Percentiles rank a stretch among this genome's conserved stretches.
Evolutionary conservation across 305 asterid genomes (phyloP).

Genomic region (Fraxinus velutina): DNA sequence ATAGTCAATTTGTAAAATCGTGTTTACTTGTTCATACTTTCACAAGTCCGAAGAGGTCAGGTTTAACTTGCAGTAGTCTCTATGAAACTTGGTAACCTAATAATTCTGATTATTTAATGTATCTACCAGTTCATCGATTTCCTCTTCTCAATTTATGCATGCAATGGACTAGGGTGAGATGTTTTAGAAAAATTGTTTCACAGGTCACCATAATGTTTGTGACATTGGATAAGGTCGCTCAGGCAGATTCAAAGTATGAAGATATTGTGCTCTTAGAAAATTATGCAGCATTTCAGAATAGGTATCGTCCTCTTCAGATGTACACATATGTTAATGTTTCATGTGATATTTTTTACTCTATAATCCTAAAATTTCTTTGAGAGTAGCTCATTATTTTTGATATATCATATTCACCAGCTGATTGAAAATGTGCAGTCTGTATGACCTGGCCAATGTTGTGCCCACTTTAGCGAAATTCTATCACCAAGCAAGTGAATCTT

Average conservation of each 20-base stretch:
- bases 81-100: slow-evolving; percentile 9
- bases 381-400: slow-evolving; percentile 6
- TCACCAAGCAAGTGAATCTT: slow-evolving; percentile 98
- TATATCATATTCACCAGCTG: slow-evolving; percentile 27
- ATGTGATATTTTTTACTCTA: neutral
- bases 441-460: slow-evolving; percentile 96
- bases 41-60: neutral
- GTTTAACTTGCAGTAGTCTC: slow-evolving; percentile 18
- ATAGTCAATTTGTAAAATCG: neutral
- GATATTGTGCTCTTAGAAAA: slow-evolving; percentile 92
- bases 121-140: neutral
- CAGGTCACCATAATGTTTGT: slow-evolving; percentile 98
- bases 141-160: slow-evolving; percentile 13
- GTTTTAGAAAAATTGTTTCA: slow-evolving; percentile 35
- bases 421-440: slow-evolving; percentile 67
- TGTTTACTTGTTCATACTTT: neutral
- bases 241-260: slow-evolving; percentile 75
- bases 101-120: slow-evolving; percentile 4
- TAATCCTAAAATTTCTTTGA: neutral
- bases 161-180: slow-evolving; percentile 21
- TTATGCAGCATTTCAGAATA: slow-evolving; percentile 98
- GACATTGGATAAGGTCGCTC: slow-evolving; percentile 91
- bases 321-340: neutral
- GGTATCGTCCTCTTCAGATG: slow-evolving; percentile 41
- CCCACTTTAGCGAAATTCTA: slow-evolving; percentile 92